phyloP scores from a whole-genome alignment of 164 flowering plant species.

The Buxus sempervirens region DNA sequence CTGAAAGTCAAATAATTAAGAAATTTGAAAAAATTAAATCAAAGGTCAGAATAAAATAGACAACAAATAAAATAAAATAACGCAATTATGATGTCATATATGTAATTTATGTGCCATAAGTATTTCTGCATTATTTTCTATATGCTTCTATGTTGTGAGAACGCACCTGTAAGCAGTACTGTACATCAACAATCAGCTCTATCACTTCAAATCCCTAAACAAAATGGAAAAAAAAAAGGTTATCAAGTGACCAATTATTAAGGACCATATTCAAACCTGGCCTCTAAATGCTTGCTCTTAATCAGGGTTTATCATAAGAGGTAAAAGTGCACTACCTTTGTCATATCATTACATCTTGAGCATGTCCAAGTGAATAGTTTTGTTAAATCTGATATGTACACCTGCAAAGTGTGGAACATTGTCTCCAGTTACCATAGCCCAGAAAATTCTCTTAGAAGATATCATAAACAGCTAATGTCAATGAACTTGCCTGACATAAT shows the following conservation, averaged over 20 bases:
- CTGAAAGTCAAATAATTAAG: too few relatives aligned
- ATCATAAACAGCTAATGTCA: not conserved
- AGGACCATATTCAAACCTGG: not conserved
- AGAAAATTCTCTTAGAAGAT: not conserved
- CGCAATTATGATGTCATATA: not conserved
- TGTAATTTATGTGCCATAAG: not conserved
- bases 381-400: conserved; percentile 86
- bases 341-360: conserved; percentile 70
- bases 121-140: too few relatives aligned
- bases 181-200: conserved; percentile 87
- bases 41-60: not conserved
- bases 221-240: conserved; percentile 1
- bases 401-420: conserved; percentile 45
- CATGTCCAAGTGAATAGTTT: conserved; percentile 96
- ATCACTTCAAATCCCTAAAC: conserved; percentile 87
- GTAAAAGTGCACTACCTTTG: conserved; percentile 45
- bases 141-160: not conserved
- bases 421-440: conserved; percentile 10
- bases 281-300: not conserved
- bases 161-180: conserved; percentile 88
- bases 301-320: not conserved
- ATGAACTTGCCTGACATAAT: not conserved
- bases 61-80: not conserved
- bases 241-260: not conserved
- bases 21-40: not conserved